Percentiles rank a stretch among this genome's conserved stretches.
phyloP scores from a whole-genome alignment of 768 basidiomycete genomes.

The Glaciozyma martinii region DNA sequence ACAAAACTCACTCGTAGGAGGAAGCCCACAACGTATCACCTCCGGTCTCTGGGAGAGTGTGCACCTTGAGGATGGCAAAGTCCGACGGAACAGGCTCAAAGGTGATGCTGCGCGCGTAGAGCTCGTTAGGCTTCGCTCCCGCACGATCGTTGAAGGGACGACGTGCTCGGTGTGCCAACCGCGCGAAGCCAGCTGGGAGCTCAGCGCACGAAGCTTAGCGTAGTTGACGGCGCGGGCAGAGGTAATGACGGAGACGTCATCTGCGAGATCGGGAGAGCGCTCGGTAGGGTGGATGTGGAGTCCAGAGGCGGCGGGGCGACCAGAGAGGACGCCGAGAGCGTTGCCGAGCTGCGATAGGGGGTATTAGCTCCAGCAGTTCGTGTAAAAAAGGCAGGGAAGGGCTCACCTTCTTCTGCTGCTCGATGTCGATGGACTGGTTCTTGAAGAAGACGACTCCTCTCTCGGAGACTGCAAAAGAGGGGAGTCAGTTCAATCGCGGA shows the following conservation, averaged over 20 bases:
- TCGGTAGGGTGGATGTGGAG: constrained; percentile 15
- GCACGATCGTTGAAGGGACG: not conserved
- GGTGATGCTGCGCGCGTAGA: constrained; percentile 1
- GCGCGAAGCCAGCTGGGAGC: not conserved
- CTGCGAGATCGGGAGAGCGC: constrained; percentile 40
- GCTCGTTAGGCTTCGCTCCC: not conserved
- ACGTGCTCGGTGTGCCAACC: constrained; percentile 15
- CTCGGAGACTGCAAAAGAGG: no score
- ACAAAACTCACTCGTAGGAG: no score
- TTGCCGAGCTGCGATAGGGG: not conserved
- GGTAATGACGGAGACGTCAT: constrained; percentile 52
- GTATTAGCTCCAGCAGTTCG: not conserved
- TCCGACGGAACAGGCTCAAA: constrained; percentile 47
- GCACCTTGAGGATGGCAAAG: constrained; percentile 49
- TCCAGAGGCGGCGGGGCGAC: not conserved
- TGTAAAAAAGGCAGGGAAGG: not conserved
- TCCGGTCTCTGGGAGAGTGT: no score
- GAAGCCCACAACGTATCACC: no score
- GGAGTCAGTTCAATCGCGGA: no score
- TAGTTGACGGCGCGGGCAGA: constrained; percentile 38
- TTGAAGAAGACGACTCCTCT: constrained; percentile 7
- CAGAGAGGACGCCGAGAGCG: not conserved
- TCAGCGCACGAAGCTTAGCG: not conserved
- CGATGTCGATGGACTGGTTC: not conserved
- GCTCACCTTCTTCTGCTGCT: not conserved